phyloP scores from a whole-genome alignment of 495 filamentous ascomycete species.

The Aspergillus cristatus region DNA sequence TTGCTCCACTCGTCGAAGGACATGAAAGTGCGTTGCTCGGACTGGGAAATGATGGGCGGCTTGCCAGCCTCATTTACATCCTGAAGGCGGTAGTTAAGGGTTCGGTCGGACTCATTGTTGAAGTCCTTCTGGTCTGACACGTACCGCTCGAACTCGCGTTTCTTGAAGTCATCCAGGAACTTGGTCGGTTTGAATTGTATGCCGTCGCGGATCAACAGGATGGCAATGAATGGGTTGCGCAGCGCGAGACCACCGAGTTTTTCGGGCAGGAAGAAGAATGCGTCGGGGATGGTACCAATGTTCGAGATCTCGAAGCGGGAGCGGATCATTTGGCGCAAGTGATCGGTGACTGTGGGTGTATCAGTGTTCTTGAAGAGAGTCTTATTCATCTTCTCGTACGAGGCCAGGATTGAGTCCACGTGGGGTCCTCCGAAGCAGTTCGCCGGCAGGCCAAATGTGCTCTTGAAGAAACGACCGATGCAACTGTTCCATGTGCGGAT shows the following conservation, averaged over 20 bases:
- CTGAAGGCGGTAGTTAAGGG: slow-evolving; percentile 5
- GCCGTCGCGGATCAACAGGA: slow-evolving; percentile 28
- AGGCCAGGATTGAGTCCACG: slow-evolving; percentile 45
- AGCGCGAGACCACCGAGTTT: slow-evolving; percentile 47
- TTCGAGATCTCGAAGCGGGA: slow-evolving; percentile 41
- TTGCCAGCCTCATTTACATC: background rate
- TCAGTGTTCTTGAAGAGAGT: slow-evolving; percentile 28
- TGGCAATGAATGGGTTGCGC: slow-evolving; percentile 43
- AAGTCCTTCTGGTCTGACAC: slow-evolving; percentile 20
- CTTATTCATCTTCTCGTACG: slow-evolving; percentile 46
- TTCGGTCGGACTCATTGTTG: slow-evolving; percentile 8
- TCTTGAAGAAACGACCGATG: slow-evolving; percentile 47
- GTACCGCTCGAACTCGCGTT: slow-evolving; percentile 30
- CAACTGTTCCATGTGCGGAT: slow-evolving; percentile 55
- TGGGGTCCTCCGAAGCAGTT: slow-evolving; percentile 49
- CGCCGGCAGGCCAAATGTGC: slow-evolving; percentile 49
- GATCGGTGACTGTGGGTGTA: slow-evolving; percentile 36
- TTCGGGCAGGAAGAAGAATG: slow-evolving; percentile 46
- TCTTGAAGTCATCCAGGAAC: slow-evolving; percentile 24
- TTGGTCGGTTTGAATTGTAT: slow-evolving; percentile 20
- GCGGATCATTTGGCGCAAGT: slow-evolving; percentile 39
- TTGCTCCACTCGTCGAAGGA: slow-evolving; percentile 37
- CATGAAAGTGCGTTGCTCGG: slow-evolving; percentile 29
- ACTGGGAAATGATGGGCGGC: background rate
- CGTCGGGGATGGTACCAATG: slow-evolving; percentile 51